Evolutionary conservation across 768 basidiomycete species (phyloP).

Genomic region (Tricholoma bakamatsutake): DNA sequence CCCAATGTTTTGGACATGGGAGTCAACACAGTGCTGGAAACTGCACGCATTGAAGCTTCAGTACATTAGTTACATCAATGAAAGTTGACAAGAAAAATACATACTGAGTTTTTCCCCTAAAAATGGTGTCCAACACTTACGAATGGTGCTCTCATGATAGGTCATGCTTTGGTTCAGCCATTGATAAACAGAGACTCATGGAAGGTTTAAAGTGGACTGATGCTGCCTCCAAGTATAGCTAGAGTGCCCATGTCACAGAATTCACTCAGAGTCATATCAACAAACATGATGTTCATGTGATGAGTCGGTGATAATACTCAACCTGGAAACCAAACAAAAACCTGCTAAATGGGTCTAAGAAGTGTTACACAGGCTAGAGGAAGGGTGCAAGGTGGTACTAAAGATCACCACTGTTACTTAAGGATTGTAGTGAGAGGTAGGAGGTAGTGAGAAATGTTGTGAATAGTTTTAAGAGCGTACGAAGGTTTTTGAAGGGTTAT

Average conservation of each 20-base stretch:
- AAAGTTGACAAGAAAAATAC: not conserved
- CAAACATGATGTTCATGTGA: no score
- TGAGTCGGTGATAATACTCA: no score
- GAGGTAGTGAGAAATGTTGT: no score
- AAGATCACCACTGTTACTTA: no score
- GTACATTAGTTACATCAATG: not conserved
- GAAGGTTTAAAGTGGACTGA: not conserved
- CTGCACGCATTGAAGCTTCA: not conserved
- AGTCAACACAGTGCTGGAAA: not conserved
- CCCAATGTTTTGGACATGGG: not conserved
- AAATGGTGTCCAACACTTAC: not conserved
- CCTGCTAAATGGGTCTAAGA: no score
- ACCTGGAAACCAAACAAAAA: no score
- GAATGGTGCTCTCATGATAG: not conserved
- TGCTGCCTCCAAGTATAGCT: not conserved
- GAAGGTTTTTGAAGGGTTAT: no score
- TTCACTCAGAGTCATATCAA: not conserved
- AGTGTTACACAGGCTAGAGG: no score
- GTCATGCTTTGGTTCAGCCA: not conserved
- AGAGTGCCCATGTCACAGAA: not conserved
- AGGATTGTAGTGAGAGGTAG: no score
- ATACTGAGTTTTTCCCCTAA: not conserved
- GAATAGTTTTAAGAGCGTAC: no score
- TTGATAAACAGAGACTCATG: not conserved
- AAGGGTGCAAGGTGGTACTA: no score